Conservation (phyloP, 345 rosid genomes). For the Dovyalis caffra region DNA sequence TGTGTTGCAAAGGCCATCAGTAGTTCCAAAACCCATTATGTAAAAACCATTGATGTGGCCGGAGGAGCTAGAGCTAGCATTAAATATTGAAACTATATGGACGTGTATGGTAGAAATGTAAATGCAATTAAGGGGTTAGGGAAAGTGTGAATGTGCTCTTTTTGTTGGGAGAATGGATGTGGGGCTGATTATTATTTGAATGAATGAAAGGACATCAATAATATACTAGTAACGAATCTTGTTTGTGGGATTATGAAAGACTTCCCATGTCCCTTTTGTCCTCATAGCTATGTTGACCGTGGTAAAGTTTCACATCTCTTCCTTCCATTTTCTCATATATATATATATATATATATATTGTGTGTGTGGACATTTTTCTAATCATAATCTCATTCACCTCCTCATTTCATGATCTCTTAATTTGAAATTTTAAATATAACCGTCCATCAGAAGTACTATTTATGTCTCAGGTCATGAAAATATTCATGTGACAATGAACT, state of each 20-base stretch:
- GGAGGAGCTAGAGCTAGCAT: not conserved
- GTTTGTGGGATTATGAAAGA: slow-evolving; percentile 10
- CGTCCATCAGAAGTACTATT: too few relatives aligned
- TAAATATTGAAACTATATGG: not conserved
- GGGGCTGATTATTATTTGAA: not conserved
- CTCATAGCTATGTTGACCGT: slow-evolving; percentile 22
- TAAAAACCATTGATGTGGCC: not conserved
- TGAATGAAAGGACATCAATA: slow-evolving; percentile 9
- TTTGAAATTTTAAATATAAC: too few relatives aligned
- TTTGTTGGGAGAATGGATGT: not conserved
- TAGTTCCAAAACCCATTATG: slow-evolving; percentile 24
- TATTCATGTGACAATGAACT: too few relatives aligned
- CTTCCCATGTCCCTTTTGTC: slow-evolving; percentile 9
- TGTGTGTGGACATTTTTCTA: too few relatives aligned
- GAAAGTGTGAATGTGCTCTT: not conserved
- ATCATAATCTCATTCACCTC: too few relatives aligned
- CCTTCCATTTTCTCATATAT: too few relatives aligned
- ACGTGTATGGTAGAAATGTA: too few relatives aligned
- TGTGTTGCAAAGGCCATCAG: slow-evolving; percentile 28
- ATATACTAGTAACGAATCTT: not conserved
- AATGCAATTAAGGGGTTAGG: not conserved
- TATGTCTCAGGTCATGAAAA: too few relatives aligned
- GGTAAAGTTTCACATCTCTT: not conserved
- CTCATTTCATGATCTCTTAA: too few relatives aligned
- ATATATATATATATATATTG: too few relatives aligned